Evolutionary conservation across 805 yeast genomes (phyloP), one percentile per base, ranked within the genome.

Genomic region (Ogataea pini): DNA sequence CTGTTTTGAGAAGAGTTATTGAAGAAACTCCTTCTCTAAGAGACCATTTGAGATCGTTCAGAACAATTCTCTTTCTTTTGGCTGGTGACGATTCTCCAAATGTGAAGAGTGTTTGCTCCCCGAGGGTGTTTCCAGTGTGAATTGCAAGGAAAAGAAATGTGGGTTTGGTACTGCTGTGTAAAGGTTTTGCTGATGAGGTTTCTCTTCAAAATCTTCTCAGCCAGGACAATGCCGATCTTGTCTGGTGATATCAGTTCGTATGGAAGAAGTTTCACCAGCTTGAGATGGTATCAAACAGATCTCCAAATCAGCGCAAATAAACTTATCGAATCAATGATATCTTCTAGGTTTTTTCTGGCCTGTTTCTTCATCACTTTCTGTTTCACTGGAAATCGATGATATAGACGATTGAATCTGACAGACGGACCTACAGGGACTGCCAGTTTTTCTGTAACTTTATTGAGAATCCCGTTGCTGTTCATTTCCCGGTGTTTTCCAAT

Each of bases 401-500:
- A 65, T 5, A 76, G 42, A 0, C 67, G 69, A 32, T 49, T 54
- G 1, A 73, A 47, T 3, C 50, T 58, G 0, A 76, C 55, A 0
- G 66, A 52, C 0, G 79, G 75, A 0, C 80, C 80, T 2, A 40
- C 36, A 1, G 65, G 54, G 16, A 63, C 57, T 2, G 73, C 58
- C 1, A 60, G 56, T 14, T 57, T 59, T 9, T 46, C 51, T 1
- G 61, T 27, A 4, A 47, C 46, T 1, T 59, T 48, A 2, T 41
- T 29, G 0, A 58, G 58, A 2, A 56, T 4, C 1, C 78, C 77
- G 5, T 51, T 40, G 2, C 34, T 45, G 42, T 59, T 54, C 2
- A 72, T 69, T 8, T 42, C 43, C 79, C 79, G 75, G 22, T 52
- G 55, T 40, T 68, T 69, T 0, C 67, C 73, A 20, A 63, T 51